Conservation (phyloP, 2,329 filamentous ascomycete genomes). For the Cadophora malorum region DNA sequence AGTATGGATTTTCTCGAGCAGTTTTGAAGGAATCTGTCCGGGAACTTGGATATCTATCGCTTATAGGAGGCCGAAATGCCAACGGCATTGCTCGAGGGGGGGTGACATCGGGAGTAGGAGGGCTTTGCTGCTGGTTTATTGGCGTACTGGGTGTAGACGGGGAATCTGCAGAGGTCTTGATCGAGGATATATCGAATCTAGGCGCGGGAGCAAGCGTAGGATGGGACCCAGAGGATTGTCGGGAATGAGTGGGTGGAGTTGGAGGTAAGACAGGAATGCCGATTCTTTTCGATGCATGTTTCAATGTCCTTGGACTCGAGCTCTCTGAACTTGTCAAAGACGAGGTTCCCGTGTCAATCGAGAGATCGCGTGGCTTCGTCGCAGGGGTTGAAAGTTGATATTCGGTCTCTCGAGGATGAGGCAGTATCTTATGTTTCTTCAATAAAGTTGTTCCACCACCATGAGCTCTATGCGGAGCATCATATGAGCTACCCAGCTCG, state of each 20-base stretch:
- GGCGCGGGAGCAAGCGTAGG: slow-evolving; percentile 32
- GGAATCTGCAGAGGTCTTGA: slow-evolving; percentile 30
- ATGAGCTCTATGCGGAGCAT: slow-evolving; percentile 39
- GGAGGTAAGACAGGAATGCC: slow-evolving; percentile 58
- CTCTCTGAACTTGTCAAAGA: slow-evolving; percentile 40
- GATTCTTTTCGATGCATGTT: slow-evolving; percentile 44
- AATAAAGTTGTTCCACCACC: slow-evolving; percentile 40
- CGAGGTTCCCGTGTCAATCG: slow-evolving; percentile 38
- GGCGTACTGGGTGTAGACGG: slow-evolving; percentile 60
- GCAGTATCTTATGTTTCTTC: slow-evolving; percentile 45
- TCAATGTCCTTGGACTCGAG: slow-evolving; percentile 44
- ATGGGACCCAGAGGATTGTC: slow-evolving; percentile 58
- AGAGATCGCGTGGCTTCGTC: slow-evolving; percentile 37
- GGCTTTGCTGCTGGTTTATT: slow-evolving; percentile 65
- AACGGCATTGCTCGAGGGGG: slow-evolving; percentile 64
- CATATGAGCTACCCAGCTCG: slow-evolving; percentile 40
- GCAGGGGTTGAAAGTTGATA: slow-evolving; percentile 31
- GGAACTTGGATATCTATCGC: slow-evolving; percentile 52
- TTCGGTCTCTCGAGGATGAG: slow-evolving; percentile 42
- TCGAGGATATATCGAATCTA: slow-evolving; percentile 32
- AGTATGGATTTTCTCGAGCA: slow-evolving; percentile 67
- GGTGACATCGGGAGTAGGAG: slow-evolving; percentile 78
- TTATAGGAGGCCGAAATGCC: slow-evolving; percentile 53
- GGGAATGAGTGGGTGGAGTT: slow-evolving; percentile 67
- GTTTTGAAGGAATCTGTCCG: slow-evolving; percentile 73